These are phyloP conservation scores for Trypanosoma boissoni DNA, from an alignment of 208 protist genomes.

Conservation along the genomic window DNA sequence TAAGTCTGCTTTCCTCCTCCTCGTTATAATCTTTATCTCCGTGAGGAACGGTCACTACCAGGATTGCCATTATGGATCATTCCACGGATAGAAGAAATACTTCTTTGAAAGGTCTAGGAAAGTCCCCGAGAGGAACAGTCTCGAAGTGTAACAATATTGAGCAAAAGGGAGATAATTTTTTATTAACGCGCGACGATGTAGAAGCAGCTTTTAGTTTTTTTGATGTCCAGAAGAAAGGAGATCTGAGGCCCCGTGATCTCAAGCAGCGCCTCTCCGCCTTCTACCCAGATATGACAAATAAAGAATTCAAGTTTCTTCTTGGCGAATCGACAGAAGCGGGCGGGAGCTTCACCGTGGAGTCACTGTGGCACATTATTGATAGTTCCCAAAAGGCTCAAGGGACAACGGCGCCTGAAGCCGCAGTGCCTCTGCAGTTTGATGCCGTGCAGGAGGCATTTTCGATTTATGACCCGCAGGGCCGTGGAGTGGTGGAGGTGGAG, in stretches of 20 bases:
- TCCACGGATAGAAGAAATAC: constrained; percentile 1
- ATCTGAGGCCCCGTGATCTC: constrained; percentile 79
- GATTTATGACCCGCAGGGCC: constrained; percentile 88
- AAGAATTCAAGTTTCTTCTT: constrained; percentile 93
- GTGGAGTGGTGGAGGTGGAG: constrained; percentile 74
- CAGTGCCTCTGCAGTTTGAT: constrained; percentile 50
- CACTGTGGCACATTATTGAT: constrained; percentile 87
- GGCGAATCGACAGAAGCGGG: constrained; percentile 42
- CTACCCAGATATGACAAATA: constrained; percentile 89
- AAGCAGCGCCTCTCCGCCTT: constrained; percentile 90
- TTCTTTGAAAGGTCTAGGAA: not conserved
- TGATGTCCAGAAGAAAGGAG: constrained; percentile 74
- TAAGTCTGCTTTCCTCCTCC: not conserved
- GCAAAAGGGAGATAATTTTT: constrained; percentile 2
- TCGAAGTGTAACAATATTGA: not conserved
- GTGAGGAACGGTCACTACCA: not conserved
- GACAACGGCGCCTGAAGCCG: not conserved
- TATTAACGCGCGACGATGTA: constrained; percentile 85
- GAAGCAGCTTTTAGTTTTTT: constrained; percentile 92
- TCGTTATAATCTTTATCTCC: not conserved
- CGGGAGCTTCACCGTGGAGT: constrained; percentile 71
- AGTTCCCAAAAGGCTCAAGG: constrained; percentile 59
- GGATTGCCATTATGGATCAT: not conserved
- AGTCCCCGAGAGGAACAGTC: not conserved
- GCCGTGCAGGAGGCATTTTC: constrained; percentile 84